A percentile compares a stretch with the other conserved stretches of the same genome.
phyloP scores from a whole-genome alignment of 2,329 filamentous ascomycete genomes.

The Microascus cirrosus region DNA sequence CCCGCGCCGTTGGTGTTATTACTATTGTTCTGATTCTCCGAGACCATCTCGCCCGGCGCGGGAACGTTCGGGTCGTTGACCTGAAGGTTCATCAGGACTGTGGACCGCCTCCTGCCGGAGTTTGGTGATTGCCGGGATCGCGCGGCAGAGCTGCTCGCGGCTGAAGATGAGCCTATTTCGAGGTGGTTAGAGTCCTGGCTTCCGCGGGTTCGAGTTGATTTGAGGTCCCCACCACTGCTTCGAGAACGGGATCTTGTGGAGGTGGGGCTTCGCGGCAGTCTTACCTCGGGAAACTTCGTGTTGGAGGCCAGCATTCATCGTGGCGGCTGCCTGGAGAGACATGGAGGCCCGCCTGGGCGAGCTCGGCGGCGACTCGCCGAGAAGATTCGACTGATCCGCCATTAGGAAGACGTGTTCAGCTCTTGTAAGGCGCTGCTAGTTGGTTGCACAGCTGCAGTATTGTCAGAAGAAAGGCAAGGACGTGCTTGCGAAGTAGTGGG shows the following conservation, averaged over 20 bases:
- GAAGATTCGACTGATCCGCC: neutral
- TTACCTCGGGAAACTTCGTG: conserved; percentile 49
- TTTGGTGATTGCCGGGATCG: conserved; percentile 27
- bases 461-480: neutral
- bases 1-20: conserved; percentile 8
- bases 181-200: neutral
- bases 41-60: conserved; percentile 57
- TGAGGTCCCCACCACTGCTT: no score
- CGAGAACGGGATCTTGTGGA: neutral
- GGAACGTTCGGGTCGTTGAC: conserved; percentile 60
- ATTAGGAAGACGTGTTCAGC: neutral
- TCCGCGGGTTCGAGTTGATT: no score
- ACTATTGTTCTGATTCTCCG: conserved; percentile 21
- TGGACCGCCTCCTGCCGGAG: conserved; percentile 47
- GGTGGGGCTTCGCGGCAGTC: conserved; percentile 10
- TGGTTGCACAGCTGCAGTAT: neutral
- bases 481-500: no score
- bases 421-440: neutral
- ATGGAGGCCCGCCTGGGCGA: conserved; percentile 55
- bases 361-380: conserved; percentile 40
- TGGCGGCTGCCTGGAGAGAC: conserved; percentile 65
- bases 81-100: conserved; percentile 62
- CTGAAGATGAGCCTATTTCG: conserved; percentile 25
- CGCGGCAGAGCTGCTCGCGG: conserved; percentile 28
- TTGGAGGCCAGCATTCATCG: conserved; percentile 66